Percentiles rank a stretch among this genome's conserved stretches.
Conservation (phyloP, 2,329 filamentous ascomycete genomes). For the Ceratocystis lukuohia region DNA sequence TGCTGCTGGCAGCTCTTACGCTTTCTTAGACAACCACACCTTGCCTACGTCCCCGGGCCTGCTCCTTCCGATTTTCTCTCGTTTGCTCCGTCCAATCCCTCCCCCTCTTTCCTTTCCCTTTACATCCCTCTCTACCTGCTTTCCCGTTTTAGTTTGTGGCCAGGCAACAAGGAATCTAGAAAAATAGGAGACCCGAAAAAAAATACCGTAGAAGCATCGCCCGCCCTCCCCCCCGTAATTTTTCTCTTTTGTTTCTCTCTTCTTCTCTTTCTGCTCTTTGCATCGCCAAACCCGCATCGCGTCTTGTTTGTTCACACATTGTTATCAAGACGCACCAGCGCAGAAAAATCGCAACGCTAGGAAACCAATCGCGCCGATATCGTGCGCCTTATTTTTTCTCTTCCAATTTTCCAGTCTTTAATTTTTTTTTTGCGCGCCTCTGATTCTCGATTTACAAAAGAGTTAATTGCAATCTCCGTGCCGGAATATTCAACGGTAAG, state of each 20-base stretch:
- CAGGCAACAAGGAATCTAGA: slow-evolving; percentile 4
- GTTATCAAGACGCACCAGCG: no score
- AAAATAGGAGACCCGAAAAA: slow-evolving; percentile 4
- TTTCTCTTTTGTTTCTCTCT: neutral
- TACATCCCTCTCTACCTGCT: neutral
- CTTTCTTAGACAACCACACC: neutral
- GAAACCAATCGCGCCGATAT: no score
- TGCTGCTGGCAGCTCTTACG: neutral
- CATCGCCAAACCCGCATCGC: no score
- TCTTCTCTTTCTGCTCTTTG: neutral
- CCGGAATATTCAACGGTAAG: no score
- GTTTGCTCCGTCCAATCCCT: slow-evolving; percentile 10
- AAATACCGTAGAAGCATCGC: neutral
- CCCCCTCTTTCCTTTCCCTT: neutral
- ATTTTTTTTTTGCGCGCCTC: no score
- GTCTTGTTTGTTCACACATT: neutral
- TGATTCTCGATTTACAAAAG: no score
- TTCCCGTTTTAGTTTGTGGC: neutral
- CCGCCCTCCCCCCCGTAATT: neutral
- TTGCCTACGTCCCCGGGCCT: slow-evolving; percentile 2
- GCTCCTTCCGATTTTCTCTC: slow-evolving; percentile 13
- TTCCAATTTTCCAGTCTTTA: no score
- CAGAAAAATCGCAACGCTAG: no score
- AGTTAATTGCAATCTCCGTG: no score
- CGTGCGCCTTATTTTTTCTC: no score